phyloP scores from a whole-genome alignment of 352 stramenopile genomes.

The Phytophthora pseudosyringae region DNA sequence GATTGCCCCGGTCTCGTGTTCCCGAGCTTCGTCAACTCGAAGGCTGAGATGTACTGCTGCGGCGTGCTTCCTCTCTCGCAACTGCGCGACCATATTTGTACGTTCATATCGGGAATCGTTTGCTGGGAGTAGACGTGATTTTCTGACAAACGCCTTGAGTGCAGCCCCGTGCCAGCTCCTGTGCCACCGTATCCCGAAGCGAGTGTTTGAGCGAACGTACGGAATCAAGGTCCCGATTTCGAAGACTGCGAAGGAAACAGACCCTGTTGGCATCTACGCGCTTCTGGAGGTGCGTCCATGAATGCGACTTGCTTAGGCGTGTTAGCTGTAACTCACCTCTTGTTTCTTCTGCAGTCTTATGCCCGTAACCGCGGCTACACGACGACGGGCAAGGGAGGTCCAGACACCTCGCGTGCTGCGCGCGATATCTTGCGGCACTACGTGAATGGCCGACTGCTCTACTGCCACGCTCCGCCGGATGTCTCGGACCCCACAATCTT shows the following conservation, averaged over 20 bases:
- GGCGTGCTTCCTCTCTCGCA: slow-evolving; percentile 99
- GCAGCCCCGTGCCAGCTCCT: slow-evolving; percentile 94
- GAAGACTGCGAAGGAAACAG: slow-evolving; percentile 74
- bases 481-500: slow-evolving; percentile 64
- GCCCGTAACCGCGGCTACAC: slow-evolving; percentile 91
- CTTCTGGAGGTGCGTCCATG: slow-evolving; percentile 62
- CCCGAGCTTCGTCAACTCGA: slow-evolving; percentile 98
- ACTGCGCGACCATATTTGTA: slow-evolving; percentile 95
- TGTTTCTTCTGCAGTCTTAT: slow-evolving; percentile 59
- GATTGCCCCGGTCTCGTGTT: slow-evolving; percentile 99
- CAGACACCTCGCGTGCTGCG: slow-evolving; percentile 95
- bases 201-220: slow-evolving; percentile 97
- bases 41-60: slow-evolving; percentile 99
- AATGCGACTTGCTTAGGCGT: neutral
- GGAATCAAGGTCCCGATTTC: slow-evolving; percentile 92
- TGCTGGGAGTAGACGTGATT: neutral
- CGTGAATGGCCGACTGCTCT: slow-evolving; percentile 97
- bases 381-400: slow-evolving; percentile 93
- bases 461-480: slow-evolving; percentile 94
- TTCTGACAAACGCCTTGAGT: slow-evolving; percentile 17
- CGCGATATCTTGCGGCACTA: slow-evolving; percentile 98
- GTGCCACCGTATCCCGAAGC: slow-evolving; percentile 93
- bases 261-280: slow-evolving; percentile 81
- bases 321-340: neutral
- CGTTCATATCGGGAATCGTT: slow-evolving; percentile 8